Conservation (phyloP, 768 basidiomycete genomes). For the Calocybe indica region DNA sequence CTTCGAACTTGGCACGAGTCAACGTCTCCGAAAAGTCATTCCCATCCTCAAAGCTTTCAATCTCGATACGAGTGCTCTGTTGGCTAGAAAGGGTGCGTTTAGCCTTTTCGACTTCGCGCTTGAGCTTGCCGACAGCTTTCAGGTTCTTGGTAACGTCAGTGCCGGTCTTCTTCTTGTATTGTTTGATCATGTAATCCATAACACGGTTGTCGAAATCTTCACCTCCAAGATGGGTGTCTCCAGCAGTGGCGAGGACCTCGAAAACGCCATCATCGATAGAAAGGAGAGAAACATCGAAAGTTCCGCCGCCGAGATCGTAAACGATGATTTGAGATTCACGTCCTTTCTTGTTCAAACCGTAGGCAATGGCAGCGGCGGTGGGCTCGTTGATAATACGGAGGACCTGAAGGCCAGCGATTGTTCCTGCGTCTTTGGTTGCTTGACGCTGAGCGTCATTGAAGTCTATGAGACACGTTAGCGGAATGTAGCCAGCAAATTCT, state of each 20-base stretch:
- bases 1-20: conserved; percentile 98
- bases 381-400: conserved; percentile 99
- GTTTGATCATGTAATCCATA: conserved; percentile 84
- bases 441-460: conserved; percentile 99
- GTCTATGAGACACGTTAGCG: conserved; percentile 36
- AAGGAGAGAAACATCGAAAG: conserved; percentile 96
- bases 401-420: conserved; percentile 89
- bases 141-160: conserved; percentile 77
- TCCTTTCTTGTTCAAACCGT: conserved; percentile 94
- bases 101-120: conserved; percentile 90
- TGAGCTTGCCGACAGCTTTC: conserved; percentile 84
- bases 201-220: conserved; percentile 95
- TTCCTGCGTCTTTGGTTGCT: conserved; percentile 97
- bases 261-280: conserved; percentile 93
- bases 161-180: conserved; percentile 89
- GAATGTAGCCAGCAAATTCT: conserved; percentile 2
- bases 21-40: conserved; percentile 97
- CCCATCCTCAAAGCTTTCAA: conserved; percentile 93
- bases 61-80: conserved; percentile 88
- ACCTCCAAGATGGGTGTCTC: conserved; percentile 92
- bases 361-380: conserved; percentile 95
- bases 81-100: conserved; percentile 92
- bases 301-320: conserved; percentile 98
- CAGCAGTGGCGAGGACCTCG: conserved; percentile 85
- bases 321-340: conserved; percentile 95